Conservation (phyloP, 352 stramenopile genomes). For the Globisporangium abappressorium region DNA sequence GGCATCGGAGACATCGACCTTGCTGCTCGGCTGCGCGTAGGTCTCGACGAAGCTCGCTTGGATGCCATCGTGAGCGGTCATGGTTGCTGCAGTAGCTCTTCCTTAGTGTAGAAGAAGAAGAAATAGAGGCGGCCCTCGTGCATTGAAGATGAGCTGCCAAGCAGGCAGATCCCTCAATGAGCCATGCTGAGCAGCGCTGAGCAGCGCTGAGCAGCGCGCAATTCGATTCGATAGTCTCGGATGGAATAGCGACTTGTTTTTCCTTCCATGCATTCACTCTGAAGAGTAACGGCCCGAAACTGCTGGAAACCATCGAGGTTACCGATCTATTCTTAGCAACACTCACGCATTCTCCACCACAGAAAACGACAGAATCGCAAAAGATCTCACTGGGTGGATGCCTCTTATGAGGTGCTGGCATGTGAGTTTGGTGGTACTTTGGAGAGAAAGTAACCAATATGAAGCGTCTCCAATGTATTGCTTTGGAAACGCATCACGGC, state of each 20-base stretch:
- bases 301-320: background rate
- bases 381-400: background rate
- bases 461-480: no score
- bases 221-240: background rate
- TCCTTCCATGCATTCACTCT: background rate
- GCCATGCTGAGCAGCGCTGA: no score
- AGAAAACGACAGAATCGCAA: background rate
- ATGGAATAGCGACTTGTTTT: background rate
- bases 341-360: background rate
- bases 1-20: background rate
- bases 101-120: background rate
- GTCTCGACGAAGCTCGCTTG: constrained; percentile 31
- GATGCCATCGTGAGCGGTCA: constrained; percentile 9
- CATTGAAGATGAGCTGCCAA: background rate
- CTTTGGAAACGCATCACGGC: no score
- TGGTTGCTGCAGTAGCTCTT: background rate
- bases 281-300: background rate
- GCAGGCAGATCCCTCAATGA: background rate
- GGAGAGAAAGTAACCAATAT: background rate
- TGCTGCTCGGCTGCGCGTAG: constrained; percentile 25
- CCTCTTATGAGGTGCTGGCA: no score
- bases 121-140: background rate
- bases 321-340: no score
- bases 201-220: no score
- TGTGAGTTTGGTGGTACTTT: background rate